phyloP scores from a whole-genome alignment of 2,329 filamentous ascomycete genomes.

The Pseudogymnoascus sp. region DNA sequence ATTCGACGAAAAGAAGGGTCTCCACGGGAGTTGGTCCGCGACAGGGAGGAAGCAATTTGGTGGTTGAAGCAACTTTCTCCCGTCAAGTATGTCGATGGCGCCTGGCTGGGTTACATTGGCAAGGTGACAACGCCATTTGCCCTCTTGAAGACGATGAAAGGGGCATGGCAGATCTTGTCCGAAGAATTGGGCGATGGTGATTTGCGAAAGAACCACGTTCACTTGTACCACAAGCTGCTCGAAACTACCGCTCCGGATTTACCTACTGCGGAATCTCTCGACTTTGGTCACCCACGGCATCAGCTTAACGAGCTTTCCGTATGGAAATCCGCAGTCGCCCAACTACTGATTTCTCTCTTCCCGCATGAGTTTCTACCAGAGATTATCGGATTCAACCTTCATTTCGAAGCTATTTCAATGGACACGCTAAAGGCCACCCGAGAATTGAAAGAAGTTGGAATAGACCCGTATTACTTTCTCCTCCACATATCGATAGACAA shows the following conservation, averaged over 20 bases:
- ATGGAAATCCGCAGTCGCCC: conserved; percentile 39
- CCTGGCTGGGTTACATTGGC: conserved; percentile 41
- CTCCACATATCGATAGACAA: conserved; percentile 46
- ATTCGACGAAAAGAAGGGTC: conserved; percentile 27
- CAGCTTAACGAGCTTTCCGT: conserved; percentile 13
- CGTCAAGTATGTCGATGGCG: conserved; percentile 41
- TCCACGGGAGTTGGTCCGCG: conserved; percentile 30
- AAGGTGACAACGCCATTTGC: conserved; percentile 37
- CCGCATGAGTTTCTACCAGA: conserved; percentile 42
- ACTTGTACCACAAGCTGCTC: conserved; percentile 28
- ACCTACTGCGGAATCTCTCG: conserved; percentile 13
- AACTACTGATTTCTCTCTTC: conserved; percentile 41
- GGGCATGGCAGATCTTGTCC: conserved; percentile 41
- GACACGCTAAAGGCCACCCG: conserved; percentile 34
- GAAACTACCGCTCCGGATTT: conserved; percentile 23
- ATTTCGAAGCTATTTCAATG: conserved; percentile 37
- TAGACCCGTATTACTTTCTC: conserved; percentile 41
- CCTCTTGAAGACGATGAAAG: conserved; percentile 32
- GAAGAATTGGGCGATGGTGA: conserved; percentile 45
- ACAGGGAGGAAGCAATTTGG: conserved; percentile 30
- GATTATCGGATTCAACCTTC: conserved; percentile 43
- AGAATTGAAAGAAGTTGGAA: conserved; percentile 36
- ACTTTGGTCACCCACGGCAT: conserved; percentile 16
- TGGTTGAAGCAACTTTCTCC: conserved; percentile 36
- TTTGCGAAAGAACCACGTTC: conserved; percentile 37